Percentiles rank a stretch among this genome's conserved stretches.
These are phyloP conservation scores for Turritis glabra DNA, from an alignment of 345 rosid genomes.

Conservation along the genomic window DNA sequence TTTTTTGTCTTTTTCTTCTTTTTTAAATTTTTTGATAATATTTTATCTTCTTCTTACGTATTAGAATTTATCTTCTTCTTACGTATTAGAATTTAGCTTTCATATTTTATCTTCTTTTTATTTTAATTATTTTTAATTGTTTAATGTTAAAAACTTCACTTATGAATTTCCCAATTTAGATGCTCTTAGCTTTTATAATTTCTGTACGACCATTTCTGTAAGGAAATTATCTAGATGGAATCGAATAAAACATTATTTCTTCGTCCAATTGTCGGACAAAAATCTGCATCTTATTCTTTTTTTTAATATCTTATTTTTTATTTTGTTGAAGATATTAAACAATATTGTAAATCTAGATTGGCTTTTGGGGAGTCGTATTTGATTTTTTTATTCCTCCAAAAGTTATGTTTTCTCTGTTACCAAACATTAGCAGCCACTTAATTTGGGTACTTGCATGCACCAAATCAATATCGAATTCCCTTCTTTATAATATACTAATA, in stretches of 20 bases:
- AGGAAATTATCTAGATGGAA: not conserved
- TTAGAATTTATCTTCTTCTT: too few relatives aligned
- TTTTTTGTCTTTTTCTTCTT: too few relatives aligned
- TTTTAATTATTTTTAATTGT: too few relatives aligned
- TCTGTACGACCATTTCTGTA: not conserved
- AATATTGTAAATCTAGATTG: not conserved
- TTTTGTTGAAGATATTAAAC: conserved; percentile 4
- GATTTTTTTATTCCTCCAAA: not conserved
- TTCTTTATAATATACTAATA: not conserved
- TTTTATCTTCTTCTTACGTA: not conserved
- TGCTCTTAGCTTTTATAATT: not conserved
- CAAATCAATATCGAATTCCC: conserved; percentile 18
- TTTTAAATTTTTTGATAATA: too few relatives aligned
- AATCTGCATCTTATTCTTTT: not conserved
- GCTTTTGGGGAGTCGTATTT: not conserved
- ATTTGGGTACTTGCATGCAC: conserved; percentile 16
- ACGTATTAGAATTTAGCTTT: too few relatives aligned
- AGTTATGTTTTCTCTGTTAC: not conserved
- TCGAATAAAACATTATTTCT: not conserved
- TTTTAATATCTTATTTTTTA: too few relatives aligned
- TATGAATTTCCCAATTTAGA: too few relatives aligned
- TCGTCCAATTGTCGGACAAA: not conserved
- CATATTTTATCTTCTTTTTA: too few relatives aligned
- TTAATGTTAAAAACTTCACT: too few relatives aligned
- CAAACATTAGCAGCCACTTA: conserved; percentile 2